phyloP scores from a whole-genome alignment of 2,329 filamentous ascomycete species.

The Aspergillus glaucus region DNA sequence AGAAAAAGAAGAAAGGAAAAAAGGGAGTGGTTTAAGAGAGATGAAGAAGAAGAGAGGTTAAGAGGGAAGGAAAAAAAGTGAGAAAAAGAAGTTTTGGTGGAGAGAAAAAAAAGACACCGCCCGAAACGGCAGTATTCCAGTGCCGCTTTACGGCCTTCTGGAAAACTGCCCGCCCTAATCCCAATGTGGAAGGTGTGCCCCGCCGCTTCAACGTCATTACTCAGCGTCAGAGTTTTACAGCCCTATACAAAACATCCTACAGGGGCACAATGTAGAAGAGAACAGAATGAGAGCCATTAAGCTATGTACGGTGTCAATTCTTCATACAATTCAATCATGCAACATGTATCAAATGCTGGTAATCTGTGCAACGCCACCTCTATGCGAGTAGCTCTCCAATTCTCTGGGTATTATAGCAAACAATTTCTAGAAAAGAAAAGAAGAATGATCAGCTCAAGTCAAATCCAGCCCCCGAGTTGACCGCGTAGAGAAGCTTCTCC shows the following conservation, averaged over 20 bases:
- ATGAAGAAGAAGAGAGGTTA: slow-evolving; percentile 20
- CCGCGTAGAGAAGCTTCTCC: slow-evolving; percentile 80
- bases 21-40: slow-evolving; percentile 13
- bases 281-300: not conserved
- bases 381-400: not conserved
- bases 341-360: not conserved
- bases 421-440: slow-evolving; percentile 2
- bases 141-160: slow-evolving; percentile 18
- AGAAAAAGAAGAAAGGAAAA: slow-evolving; percentile 22
- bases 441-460: slow-evolving; percentile 51
- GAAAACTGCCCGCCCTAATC: slow-evolving; percentile 25
- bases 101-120: slow-evolving; percentile 10
- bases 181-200: slow-evolving; percentile 6
- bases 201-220: slow-evolving; percentile 10
- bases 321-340: not conserved
- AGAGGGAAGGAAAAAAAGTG: slow-evolving; percentile 21
- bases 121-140: slow-evolving; percentile 5
- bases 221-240: slow-evolving; percentile 1
- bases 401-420: not conserved
- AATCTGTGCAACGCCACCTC: not conserved
- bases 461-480: slow-evolving; percentile 86
- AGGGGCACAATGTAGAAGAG: slow-evolving; percentile 4
- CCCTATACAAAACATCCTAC: not conserved
- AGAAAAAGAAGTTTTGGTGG: slow-evolving; percentile 8
- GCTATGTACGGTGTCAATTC: not conserved